Percentiles rank a stretch among this genome's conserved stretches.
Conservation (phyloP, 2,329 filamentous ascomycete species). For the Fusarium sp. region DNA sequence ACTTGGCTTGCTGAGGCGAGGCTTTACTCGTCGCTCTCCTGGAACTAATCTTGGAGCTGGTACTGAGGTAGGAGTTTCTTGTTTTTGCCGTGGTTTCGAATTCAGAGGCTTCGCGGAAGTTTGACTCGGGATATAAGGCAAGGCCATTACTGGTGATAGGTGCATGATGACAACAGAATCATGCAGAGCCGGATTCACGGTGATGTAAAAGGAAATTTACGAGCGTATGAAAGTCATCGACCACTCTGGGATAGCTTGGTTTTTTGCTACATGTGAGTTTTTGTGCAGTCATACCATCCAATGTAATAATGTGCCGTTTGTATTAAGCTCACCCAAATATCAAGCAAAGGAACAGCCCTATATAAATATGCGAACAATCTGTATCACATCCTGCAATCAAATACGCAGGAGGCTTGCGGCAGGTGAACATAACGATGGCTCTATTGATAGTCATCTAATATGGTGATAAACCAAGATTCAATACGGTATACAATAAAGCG, state of each 20-base stretch:
- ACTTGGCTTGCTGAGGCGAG: slow-evolving; percentile 35
- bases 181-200: neutral
- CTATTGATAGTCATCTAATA: neutral
- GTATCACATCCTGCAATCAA: slow-evolving; percentile 11
- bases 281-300: neutral
- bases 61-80: neutral
- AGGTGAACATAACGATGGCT: neutral
- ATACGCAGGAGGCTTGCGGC: neutral
- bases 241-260: neutral
- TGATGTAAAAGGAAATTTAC: neutral
- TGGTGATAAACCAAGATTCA: neutral
- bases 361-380: slow-evolving; percentile 10
- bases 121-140: slow-evolving; percentile 12
- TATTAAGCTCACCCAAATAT: neutral
- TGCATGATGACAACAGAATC: slow-evolving; percentile 12
- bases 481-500: neutral
- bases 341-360: neutral
- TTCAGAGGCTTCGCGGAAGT: slow-evolving; percentile 1
- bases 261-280: slow-evolving; percentile 3
- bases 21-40: slow-evolving; percentile 37
- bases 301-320: neutral
- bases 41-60: slow-evolving; percentile 14
- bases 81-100: slow-evolving; percentile 15
- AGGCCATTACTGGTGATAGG: slow-evolving; percentile 29
- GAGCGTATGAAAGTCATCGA: neutral